A percentile compares a stretch with the other conserved stretches of the same genome.
These are phyloP conservation scores for Sungouiella blattae DNA, from an alignment of 805 yeast genomes.

Conservation along the genomic window DNA sequence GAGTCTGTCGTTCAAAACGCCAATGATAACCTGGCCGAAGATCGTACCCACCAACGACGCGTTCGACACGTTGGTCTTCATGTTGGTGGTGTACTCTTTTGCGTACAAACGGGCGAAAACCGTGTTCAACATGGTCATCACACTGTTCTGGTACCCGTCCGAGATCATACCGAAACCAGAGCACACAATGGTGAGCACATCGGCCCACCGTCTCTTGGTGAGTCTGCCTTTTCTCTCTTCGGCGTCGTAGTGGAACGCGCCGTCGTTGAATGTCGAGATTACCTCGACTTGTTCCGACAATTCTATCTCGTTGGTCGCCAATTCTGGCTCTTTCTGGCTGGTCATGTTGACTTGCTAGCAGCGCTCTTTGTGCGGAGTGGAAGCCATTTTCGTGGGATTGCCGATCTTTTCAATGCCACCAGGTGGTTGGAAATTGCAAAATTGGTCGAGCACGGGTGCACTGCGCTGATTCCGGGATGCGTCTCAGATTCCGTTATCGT, in stretches of 20 bases:
- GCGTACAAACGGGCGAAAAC: constrained; percentile 69
- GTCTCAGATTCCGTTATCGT: no score
- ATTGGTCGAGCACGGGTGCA: no score
- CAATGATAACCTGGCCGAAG: constrained; percentile 78
- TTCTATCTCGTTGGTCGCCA: no score
- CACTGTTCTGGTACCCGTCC: constrained; percentile 89
- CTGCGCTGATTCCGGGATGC: no score
- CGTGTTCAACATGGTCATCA: constrained; percentile 73
- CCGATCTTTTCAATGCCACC: no score
- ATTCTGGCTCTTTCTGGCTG: no score
- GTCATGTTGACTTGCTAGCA: no score
- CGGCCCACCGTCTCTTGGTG: constrained; percentile 21
- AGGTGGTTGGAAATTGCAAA: no score
- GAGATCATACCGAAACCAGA: constrained; percentile 93
- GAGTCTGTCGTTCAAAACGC: constrained; percentile 72
- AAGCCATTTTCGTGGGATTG: no score
- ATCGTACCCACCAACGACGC: constrained; percentile 93
- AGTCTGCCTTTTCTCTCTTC: constrained; percentile 30
- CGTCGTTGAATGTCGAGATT: no score
- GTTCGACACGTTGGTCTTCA: constrained; percentile 76
- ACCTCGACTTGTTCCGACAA: no score
- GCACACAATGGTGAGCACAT: constrained; percentile 48
- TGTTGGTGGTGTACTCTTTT: constrained; percentile 58
- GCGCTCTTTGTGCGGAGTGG: no score
- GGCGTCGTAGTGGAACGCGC: constrained; percentile 32